Percentiles rank a stretch among this genome's conserved stretches.
phyloP scores from a whole-genome alignment of 169 alveolate genomes.

The Miamiensis avidus region DNA sequence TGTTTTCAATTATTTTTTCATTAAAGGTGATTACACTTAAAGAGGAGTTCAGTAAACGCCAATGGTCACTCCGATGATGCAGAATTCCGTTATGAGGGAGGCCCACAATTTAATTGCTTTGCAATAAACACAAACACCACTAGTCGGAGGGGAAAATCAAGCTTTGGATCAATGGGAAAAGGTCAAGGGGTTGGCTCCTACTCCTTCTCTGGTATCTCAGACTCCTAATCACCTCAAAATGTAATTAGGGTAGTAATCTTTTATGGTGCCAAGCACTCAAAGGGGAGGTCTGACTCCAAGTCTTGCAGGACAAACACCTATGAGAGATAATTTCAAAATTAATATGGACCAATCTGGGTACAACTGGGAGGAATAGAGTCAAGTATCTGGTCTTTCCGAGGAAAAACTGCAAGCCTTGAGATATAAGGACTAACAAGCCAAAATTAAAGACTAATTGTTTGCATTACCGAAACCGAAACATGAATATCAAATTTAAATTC shows the following conservation, averaged over 20 bases:
- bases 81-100: conserved; percentile 53
- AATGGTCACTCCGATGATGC: conserved; percentile 64
- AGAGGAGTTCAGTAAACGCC: conserved; percentile 50
- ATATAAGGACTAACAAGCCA: conserved; percentile 8
- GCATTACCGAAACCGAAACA: conserved; percentile 5
- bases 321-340: conserved; percentile 53
- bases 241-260: neutral
- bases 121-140: conserved; percentile 65
- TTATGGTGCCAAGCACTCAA: neutral
- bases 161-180: neutral
- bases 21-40: conserved; percentile 49
- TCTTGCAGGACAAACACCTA: conserved; percentile 17
- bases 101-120: conserved; percentile 58
- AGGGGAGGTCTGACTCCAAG: conserved; percentile 6
- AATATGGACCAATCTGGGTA: conserved; percentile 35
- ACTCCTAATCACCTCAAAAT: conserved; percentile 18
- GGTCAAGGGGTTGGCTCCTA: conserved; percentile 7
- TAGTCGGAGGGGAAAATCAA: conserved; percentile 64
- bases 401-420: neutral
- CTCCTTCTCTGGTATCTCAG: conserved; percentile 30
- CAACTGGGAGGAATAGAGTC: conserved; percentile 39
- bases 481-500: conserved; percentile 3
- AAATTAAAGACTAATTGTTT: conserved; percentile 11
- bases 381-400: neutral
- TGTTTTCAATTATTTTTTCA: neutral